Evolutionary conservation across 2,329 filamentous ascomycete genomes (phyloP).

Genomic region (Pseudocercospora vitis): DNA sequence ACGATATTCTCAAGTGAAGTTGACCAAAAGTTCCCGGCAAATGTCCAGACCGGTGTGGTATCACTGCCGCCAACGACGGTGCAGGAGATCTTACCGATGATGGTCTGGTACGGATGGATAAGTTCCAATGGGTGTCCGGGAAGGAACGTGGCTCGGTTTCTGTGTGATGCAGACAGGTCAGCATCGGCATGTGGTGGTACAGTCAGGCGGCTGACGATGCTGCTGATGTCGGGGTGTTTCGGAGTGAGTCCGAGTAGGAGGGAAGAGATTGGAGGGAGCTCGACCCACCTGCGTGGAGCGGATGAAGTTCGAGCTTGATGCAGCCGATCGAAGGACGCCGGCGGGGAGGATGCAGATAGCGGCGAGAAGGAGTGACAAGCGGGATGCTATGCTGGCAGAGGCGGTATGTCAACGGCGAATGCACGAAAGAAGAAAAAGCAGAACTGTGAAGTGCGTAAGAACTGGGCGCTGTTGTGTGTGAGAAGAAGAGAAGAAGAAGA

Average conservation of each 20-base stretch:
- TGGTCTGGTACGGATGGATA: slow-evolving; percentile 30
- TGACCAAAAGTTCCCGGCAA: slow-evolving; percentile 17
- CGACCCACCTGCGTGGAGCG: slow-evolving; percentile 99
- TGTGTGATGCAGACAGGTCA: slow-evolving; percentile 15
- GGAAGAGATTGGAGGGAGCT: slow-evolving; percentile 74
- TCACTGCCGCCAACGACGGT: slow-evolving; percentile 17
- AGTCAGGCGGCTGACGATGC: slow-evolving; percentile 5
- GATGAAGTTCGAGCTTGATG: slow-evolving; percentile 77
- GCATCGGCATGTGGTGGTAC: slow-evolving; percentile 11
- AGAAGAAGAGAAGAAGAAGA: slow-evolving; percentile 26
- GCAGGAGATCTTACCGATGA: slow-evolving; percentile 29
- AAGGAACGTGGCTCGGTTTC: slow-evolving; percentile 19
- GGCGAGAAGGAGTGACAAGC: slow-evolving; percentile 37
- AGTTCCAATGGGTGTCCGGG: slow-evolving; percentile 25
- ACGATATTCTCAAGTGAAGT: slow-evolving; percentile 14
- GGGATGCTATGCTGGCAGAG: slow-evolving; percentile 39
- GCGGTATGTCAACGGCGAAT: slow-evolving; percentile 36
- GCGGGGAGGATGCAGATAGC: slow-evolving; percentile 29
- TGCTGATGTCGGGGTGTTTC: slow-evolving; percentile 4
- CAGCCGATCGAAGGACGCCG: slow-evolving; percentile 22
- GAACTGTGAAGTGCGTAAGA: slow-evolving; percentile 28
- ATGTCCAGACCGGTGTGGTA: slow-evolving; percentile 14
- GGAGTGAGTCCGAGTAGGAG: slow-evolving; percentile 1
- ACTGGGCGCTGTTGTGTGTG: slow-evolving; percentile 34
- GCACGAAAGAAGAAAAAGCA: slow-evolving; percentile 40